A percentile compares a stretch with the other conserved stretches of the same genome.
phyloP scores from a whole-genome alignment of 2,329 filamentous ascomycete genomes.

The Ceratocystis lukuohia region DNA sequence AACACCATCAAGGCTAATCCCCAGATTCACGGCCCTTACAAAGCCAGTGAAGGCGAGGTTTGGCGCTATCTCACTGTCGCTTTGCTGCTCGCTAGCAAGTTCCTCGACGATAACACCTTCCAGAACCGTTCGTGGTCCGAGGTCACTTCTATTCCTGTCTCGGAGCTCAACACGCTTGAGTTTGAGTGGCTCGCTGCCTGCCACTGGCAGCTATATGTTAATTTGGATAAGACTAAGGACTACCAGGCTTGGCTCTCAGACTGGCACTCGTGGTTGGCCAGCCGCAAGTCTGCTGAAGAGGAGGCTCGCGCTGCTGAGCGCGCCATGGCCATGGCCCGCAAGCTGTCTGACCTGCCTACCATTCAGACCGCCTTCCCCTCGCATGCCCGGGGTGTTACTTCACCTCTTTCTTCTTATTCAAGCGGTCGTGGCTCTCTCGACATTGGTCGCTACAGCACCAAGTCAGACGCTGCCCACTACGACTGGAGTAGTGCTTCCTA shows the following conservation, averaged over 20 bases:
- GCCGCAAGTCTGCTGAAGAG: slow-evolving; percentile 39
- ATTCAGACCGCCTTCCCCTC: slow-evolving; percentile 28
- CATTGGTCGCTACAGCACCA: slow-evolving; percentile 29
- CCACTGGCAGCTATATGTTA: slow-evolving; percentile 74
- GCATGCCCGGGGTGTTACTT: slow-evolving; percentile 22
- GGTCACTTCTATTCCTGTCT: slow-evolving; percentile 76
- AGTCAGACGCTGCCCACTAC: slow-evolving; percentile 14
- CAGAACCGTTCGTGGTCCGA: slow-evolving; percentile 96
- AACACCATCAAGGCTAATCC: slow-evolving; percentile 47
- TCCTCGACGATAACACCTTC: slow-evolving; percentile 92
- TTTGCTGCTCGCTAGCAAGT: slow-evolving; percentile 82
- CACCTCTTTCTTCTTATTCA: slow-evolving; percentile 25
- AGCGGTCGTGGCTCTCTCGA: slow-evolving; percentile 24
- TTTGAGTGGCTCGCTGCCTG: slow-evolving; percentile 77
- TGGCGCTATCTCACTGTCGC: slow-evolving; percentile 80
- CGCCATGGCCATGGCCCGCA: slow-evolving; percentile 31
- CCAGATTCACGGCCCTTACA: slow-evolving; percentile 36
- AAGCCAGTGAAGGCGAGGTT: slow-evolving; percentile 54
- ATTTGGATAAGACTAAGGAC: slow-evolving; percentile 62
- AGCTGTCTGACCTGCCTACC: slow-evolving; percentile 36
- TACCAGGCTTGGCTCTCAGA: slow-evolving; percentile 50
- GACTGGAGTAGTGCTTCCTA: slow-evolving; percentile 20
- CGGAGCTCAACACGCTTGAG: slow-evolving; percentile 74
- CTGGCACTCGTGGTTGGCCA: slow-evolving; percentile 44
- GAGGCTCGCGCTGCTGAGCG: slow-evolving; percentile 18